Conservation (phyloP, 2,329 filamentous ascomycete genomes). For the Myriosclerotinia scirpicola region DNA sequence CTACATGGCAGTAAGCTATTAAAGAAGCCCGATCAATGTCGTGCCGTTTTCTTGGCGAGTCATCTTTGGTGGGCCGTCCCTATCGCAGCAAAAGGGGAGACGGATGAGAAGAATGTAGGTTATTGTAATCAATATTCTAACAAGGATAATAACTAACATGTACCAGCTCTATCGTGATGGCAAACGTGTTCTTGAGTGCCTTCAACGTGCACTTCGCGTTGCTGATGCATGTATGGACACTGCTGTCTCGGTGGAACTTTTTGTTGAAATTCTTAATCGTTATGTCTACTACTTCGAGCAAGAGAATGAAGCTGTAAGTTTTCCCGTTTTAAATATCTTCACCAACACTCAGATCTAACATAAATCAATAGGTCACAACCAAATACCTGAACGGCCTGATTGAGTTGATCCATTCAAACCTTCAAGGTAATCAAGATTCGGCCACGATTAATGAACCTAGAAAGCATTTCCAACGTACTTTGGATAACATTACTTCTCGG, state of each 20-base stretch:
- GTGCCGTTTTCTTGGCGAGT: conserved; percentile 93
- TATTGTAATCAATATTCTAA: conserved; percentile 16
- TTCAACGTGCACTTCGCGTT: conserved; percentile 91
- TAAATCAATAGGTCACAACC: conserved; percentile 66
- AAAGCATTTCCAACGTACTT: conserved; percentile 90
- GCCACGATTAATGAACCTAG: conserved; percentile 83
- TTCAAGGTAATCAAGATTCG: conserved; percentile 80
- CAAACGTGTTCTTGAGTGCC: conserved; percentile 92
- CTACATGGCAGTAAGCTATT: conserved; percentile 95
- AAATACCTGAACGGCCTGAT: conserved; percentile 98
- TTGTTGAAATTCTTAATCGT: conserved; percentile 96
- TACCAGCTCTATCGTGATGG: conserved; percentile 89
- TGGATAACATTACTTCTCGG: conserved; percentile 88
- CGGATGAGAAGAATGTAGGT: conserved; percentile 78
- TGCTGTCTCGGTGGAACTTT: conserved; percentile 92
- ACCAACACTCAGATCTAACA: conserved; percentile 17
- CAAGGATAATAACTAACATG: conserved; percentile 30
- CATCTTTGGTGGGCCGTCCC: conserved; percentile 98
- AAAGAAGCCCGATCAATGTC: conserved; percentile 97
- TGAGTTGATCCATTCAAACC: conserved; percentile 95
- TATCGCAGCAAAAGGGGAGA: conserved; percentile 74
- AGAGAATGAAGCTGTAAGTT: conserved; percentile 84
- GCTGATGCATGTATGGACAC: conserved; percentile 99
- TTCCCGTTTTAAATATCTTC: not conserved
- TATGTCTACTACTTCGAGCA: conserved; percentile 99